Percentiles rank a stretch among this genome's conserved stretches.
Conservation (phyloP, 805 yeast species). For the Suhomyces sp. region DNA sequence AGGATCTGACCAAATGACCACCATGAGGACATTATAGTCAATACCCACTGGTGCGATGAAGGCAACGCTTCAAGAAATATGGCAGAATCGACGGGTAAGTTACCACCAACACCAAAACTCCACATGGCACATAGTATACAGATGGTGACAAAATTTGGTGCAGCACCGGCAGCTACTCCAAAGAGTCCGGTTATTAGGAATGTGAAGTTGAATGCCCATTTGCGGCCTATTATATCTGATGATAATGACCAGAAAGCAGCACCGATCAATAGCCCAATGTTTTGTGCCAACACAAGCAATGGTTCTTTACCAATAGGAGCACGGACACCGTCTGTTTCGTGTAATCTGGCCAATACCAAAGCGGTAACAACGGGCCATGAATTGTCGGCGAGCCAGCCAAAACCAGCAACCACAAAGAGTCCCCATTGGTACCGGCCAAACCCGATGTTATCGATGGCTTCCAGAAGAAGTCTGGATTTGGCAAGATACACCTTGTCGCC, state of each 20-base stretch:
- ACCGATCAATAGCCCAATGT: slow-evolving; percentile 25
- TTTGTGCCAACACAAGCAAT: slow-evolving; percentile 39
- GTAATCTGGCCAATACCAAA: slow-evolving; percentile 30
- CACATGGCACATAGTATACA: slow-evolving; percentile 23
- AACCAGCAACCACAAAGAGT: slow-evolving; percentile 25
- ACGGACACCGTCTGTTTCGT: slow-evolving; percentile 37
- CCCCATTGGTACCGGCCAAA: slow-evolving; percentile 30
- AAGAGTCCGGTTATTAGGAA: slow-evolving; percentile 25
- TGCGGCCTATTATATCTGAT: slow-evolving; percentile 24
- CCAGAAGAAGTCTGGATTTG: slow-evolving; percentile 34
- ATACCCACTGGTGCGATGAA: slow-evolving; percentile 22
- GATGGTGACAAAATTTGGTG: slow-evolving; percentile 23
- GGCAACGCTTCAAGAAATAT: slow-evolving; percentile 27
- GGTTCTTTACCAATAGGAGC: slow-evolving; percentile 33
- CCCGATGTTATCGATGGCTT: slow-evolving; percentile 38
- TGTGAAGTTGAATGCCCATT: slow-evolving; percentile 27
- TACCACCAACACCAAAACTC: slow-evolving; percentile 29
- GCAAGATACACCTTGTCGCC: slow-evolving; percentile 12
- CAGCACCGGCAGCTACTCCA: slow-evolving; percentile 20
- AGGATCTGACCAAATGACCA: slow-evolving; percentile 66
- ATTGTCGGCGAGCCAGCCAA: slow-evolving; percentile 39
- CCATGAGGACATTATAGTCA: slow-evolving; percentile 26
- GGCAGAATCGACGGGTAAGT: slow-evolving; percentile 26
- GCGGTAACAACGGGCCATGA: slow-evolving; percentile 41
- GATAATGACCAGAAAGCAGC: slow-evolving; percentile 25